phyloP scores from a whole-genome alignment of 768 basidiomycete species.

The Astraeus odoratus region DNA sequence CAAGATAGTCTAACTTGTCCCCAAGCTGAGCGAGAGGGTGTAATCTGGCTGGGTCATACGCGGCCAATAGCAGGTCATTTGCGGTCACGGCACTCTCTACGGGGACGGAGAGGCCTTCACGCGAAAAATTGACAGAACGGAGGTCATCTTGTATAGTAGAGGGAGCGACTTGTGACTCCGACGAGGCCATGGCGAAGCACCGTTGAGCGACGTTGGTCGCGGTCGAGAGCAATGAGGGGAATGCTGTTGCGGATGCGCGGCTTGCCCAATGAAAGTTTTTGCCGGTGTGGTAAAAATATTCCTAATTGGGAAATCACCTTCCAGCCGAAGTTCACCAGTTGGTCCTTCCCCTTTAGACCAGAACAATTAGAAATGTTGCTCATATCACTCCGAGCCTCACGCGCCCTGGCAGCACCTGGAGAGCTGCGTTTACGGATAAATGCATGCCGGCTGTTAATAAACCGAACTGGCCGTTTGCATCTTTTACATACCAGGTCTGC shows the following conservation, averaged over 20 bases:
- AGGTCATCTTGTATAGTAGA: constrained; percentile 42
- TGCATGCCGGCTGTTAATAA: constrained; percentile 16
- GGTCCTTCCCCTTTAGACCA: constrained; percentile 13
- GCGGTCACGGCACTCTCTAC: constrained; percentile 67
- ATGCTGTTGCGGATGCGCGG: no score
- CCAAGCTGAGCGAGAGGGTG: constrained; percentile 92
- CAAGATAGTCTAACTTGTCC: constrained; percentile 91
- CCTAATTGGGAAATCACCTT: constrained; percentile 3
- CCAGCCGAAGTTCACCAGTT: background rate
- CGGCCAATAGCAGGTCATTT: constrained; percentile 77
- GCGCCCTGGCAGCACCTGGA: constrained; percentile 18
- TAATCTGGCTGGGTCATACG: constrained; percentile 86
- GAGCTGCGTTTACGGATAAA: constrained; percentile 18
- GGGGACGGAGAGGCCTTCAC: constrained; percentile 27
- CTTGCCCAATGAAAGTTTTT: constrained; percentile 23
- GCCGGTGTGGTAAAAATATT: constrained; percentile 16
- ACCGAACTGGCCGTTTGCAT: constrained; percentile 16
- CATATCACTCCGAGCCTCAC: constrained; percentile 15
- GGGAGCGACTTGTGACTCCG: constrained; percentile 17
- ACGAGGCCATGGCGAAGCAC: constrained; percentile 23
- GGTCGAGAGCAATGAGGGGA: constrained; percentile 11
- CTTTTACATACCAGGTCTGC: constrained; percentile 14
- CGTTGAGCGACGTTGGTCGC: constrained; percentile 8
- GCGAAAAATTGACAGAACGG: constrained; percentile 43
- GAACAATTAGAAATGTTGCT: constrained; percentile 26